These are phyloP conservation scores for Lentinula novae-zelandiae DNA, from an alignment of 1,284 basidiomycete species.

Conservation along the genomic window DNA sequence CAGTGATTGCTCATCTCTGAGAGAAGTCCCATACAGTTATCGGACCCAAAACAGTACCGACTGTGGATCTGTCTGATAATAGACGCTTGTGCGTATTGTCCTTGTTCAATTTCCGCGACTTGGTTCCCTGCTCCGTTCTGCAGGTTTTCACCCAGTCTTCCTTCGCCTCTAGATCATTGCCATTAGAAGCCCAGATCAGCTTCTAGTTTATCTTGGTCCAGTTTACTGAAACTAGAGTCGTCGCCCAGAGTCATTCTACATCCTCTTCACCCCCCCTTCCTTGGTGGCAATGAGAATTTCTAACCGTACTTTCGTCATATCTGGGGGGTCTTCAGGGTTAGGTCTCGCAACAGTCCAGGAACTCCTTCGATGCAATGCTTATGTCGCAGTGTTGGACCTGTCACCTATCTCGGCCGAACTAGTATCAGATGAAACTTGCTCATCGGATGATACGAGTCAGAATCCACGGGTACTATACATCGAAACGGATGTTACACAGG, in stretches of 20 bases:
- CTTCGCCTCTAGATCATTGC: no score
- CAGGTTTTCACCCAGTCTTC: no score
- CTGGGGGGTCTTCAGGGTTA: conserved; percentile 52
- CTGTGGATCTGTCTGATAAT: not conserved
- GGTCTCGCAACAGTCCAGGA: conserved; percentile 46
- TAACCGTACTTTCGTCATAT: conserved; percentile 47
- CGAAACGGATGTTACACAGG: conserved; percentile 39
- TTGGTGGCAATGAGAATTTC: conserved; percentile 48
- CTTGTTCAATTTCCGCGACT: not conserved
- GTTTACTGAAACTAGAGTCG: not conserved
- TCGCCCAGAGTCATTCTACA: not conserved
- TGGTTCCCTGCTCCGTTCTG: no score
- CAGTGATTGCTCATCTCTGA: not conserved
- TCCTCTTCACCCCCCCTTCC: not conserved
- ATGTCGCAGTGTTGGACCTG: conserved; percentile 47
- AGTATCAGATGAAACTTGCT: conserved; percentile 1
- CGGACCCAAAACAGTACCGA: not conserved
- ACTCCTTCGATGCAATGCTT: conserved; percentile 38
- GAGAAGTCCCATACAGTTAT: not conserved
- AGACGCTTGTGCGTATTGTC: not conserved
- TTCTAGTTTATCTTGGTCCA: not conserved
- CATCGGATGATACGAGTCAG: conserved; percentile 17
- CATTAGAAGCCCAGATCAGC: no score
- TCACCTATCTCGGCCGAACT: conserved; percentile 27
- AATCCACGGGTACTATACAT: conserved; percentile 33